Evolutionary conservation across 2,329 filamentous ascomycete species (phyloP), one percentile per base, ranked within the genome.

Genomic region (Cercospora beticola): DNA sequence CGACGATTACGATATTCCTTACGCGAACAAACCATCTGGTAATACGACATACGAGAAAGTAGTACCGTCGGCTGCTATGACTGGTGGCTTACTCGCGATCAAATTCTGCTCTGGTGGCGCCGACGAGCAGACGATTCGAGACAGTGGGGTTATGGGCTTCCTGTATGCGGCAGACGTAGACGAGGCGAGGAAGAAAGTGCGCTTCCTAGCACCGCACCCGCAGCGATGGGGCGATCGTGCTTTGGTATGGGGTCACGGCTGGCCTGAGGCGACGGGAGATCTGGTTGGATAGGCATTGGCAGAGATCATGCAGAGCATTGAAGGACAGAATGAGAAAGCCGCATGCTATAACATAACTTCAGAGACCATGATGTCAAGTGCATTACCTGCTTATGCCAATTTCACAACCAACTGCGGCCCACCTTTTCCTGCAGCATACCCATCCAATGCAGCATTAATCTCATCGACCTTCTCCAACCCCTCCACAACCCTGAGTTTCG

Each of bases 121-220:
- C 69, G 82, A 86, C 0, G 86, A 90, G 6, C 89, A 92, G 59
- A 86, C 88, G 1, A 89, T 98, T 56, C 87, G 92, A 12, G 90
- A 94, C 74, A 89, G 93, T 7, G 91, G 90, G 66, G 89, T 98
- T 31, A 91, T 96, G 86, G 95, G 95, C 0, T 99, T 97, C 76
- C 86, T 97, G 31, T 97, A 97, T 76, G 91, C 98, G 16, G 90
- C 92, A 0, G 92, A 97, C 70, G 92, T 98, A 4, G 94, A 99
- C 76, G 91, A 92, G 76, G 90, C 91, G 74, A 91, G 91, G 79
- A 89, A 89, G 73, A 91, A 92, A 78, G 84, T 97, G 33, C 91
- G 92, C 76, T 84, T 98, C 21, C 82, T 99, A 68, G 90, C 92
- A 18, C 95, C 95, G 1, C 89, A 97, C 70, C 92, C 91, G 63